Base-by-base conservation (phyloP, 2,329 filamentous ascomycete species). In the Colletotrichum shisoi region DNA sequence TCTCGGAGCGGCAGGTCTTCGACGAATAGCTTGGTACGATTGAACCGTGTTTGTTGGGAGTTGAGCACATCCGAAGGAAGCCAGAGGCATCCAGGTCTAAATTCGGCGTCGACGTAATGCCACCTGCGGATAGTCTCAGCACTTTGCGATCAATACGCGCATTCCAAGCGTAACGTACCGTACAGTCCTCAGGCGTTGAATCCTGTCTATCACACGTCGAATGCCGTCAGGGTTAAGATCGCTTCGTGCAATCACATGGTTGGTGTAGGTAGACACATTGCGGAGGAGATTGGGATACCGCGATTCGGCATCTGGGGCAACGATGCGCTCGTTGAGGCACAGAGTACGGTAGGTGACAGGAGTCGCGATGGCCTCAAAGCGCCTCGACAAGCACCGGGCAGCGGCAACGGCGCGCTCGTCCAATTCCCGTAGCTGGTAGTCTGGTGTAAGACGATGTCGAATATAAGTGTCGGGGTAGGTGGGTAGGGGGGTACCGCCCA, bases 311-410 rank as follows among this genome's bases (percentile, higher is more conserved):
- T 76, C 72, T 7, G 73, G 72, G 12, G 73, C 72, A 54, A 82
- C 74, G 13, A 83, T 76, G 44, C 69, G 65, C 48, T 76, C 72
- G 57, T 78, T 82, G 21, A 84, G 70, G 1, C 71, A 71, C 24
- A 84, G 62, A 9, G 72, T 74, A 39, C 76, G 75, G 70, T 83
- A 84, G 45, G 74, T 71, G 24, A 83, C 77, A 0, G 82, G 82
- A 12, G 77, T 80, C 45, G 78, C 76, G 46, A 83, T 77, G 17
- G 74, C 74, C 61, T 82, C 73, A 53, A 83, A 77, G 40, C 77
- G 75, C 57, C 71, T 76, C 45, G 78, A 83, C 24, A 80, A 71
- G 57, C 75, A 71, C n/a, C 81, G 79, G 59, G 75, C 72, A 44
- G 70, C 69, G 21, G 73, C 72, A 40, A 82, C 69, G 13, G 79